Evolutionary conservation across 306 rosid genomes (phyloP), one percentile per base, ranked within the genome.

Genomic region (Vicia sativa): DNA sequence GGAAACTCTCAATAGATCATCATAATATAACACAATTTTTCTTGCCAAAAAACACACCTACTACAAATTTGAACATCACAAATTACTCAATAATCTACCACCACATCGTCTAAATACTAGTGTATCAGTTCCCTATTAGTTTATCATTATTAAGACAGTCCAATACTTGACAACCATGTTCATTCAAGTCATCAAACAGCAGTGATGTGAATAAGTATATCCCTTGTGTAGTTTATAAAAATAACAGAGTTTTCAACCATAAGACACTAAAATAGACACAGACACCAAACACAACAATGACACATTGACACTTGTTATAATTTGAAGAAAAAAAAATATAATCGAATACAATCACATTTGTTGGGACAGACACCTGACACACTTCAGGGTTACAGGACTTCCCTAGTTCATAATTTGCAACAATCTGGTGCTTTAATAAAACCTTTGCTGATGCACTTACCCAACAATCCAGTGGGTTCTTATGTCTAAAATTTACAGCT

Each of bases 401-500:
- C 13, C 12, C 65, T 4, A 59, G 45, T 34, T 59, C 28, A 2
- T 4, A 59, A 35, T 9, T 59, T 9, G 44, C 64, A 29, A 34
- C 45, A 59, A 34, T 15, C 14, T 35, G 45, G 65, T 9, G 5
- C 4, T 35, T 12, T 35, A 57, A 34, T 37, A 60, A 38, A 60
- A 18, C 29, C 23, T 57, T 58, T n/a, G 11, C 15, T 16, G 29
- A 38, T 38, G 31, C 46, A 16, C 16, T 12, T 59, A 4, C 48
- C 23, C 48, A 11, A 38, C 66, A 37, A 37, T 60, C 31, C 15
- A 60, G 15, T 60, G 3, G 65, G 46, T 16, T 10, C 49, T 35
- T 37, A 1, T 16, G 46, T 37, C 66, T 61, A 14, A 37, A 60
- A 61, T 61, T 11, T 38, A 61, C 66, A 61, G 6, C 49, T 39